Base-by-base conservation (phyloP, 768 basidiomycete species). In the Suillus brevipes region DNA sequence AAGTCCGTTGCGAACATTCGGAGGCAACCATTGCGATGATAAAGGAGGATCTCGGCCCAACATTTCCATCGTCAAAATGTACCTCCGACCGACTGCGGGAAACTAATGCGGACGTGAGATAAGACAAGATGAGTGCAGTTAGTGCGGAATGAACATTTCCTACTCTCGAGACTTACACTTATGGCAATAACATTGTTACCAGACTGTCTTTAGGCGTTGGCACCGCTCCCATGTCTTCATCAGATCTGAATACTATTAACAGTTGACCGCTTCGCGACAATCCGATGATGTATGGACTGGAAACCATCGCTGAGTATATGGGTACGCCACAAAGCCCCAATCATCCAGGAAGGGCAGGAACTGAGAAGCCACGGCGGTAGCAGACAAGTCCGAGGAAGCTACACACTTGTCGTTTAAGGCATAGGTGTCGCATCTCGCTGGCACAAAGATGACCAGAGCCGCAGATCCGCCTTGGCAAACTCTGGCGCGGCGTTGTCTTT, bases 311-410 rank as follows among this genome's bases (percentile, higher is more conserved):
- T 65, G 66, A 64, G 34, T 63, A 68, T 61, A 65, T 61, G 49
- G 63, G 57, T 57, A 67, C 71, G 74, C 76, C 76, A 75, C 76
- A 68, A 77, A 76, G 74, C 23, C 18, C 28, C 60, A 63, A 67
- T 56, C 66, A 64, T 56, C 53, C 57, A 66, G 67, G 65, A 66
- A 64, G 64, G 64, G 67, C 61, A 64, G 66, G 66, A 61, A 65
- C 67, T 59, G 40, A 71, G 76, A 76, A 75, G 76, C 65, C 67
- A 75, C 76, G 74, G 74, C 72, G 68, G 74, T 75, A 76, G 69
- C 47, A 61, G 63, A 70, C 49, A 75, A 77, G 74, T 77, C 74
- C 74, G 74, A 77, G 73, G 75, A 70, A 75, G 71, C 68, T 65
- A 68, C 69, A 53, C 68, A 71, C 6, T 16, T 67, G 10, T 40